Percentiles rank a stretch among this genome's conserved stretches.
These are phyloP conservation scores for Candida bentonensis DNA, from an alignment of 805 yeast species.

Conservation along the genomic window DNA sequence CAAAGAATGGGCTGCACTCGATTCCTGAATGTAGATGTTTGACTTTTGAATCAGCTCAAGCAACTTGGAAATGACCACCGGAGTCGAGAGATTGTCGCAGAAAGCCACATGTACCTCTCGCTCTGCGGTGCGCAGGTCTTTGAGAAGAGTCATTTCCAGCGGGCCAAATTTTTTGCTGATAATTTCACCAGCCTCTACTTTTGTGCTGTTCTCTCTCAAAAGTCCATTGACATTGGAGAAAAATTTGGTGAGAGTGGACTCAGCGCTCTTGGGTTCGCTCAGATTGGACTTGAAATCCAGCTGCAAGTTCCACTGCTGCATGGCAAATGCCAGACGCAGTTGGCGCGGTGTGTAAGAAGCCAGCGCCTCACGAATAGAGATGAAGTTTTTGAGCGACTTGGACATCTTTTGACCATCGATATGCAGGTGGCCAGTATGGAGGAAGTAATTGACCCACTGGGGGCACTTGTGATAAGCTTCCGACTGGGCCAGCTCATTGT, in stretches of 20 bases:
- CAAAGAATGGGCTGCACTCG: constrained; percentile 30
- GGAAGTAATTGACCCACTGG: constrained; percentile 95
- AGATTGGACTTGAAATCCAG: constrained; percentile 82
- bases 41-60: constrained; percentile 55
- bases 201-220: constrained; percentile 46
- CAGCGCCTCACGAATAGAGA: constrained; percentile 85
- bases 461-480: constrained; percentile 81
- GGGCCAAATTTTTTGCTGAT: constrained; percentile 48
- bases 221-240: constrained; percentile 81
- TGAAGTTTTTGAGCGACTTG: constrained; percentile 86
- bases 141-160: constrained; percentile 41
- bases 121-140: constrained; percentile 38
- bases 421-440: constrained; percentile 95
- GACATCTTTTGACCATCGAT: constrained; percentile 99
- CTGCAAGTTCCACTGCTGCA: constrained; percentile 85
- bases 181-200: constrained; percentile 31
- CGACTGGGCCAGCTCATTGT: constrained; percentile 92
- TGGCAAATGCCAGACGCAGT: constrained; percentile 78
- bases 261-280: constrained; percentile 63
- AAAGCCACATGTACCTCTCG: constrained; percentile 57
- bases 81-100: constrained; percentile 79
- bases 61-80: constrained; percentile 51
- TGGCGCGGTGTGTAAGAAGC: constrained; percentile 61
- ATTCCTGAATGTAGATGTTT: constrained; percentile 56
- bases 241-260: constrained; percentile 63